Percentiles rank a stretch among this genome's conserved stretches.
Evolutionary conservation across 441 rosid species (phyloP).

Genomic region (Adansonia madagascariensis): DNA sequence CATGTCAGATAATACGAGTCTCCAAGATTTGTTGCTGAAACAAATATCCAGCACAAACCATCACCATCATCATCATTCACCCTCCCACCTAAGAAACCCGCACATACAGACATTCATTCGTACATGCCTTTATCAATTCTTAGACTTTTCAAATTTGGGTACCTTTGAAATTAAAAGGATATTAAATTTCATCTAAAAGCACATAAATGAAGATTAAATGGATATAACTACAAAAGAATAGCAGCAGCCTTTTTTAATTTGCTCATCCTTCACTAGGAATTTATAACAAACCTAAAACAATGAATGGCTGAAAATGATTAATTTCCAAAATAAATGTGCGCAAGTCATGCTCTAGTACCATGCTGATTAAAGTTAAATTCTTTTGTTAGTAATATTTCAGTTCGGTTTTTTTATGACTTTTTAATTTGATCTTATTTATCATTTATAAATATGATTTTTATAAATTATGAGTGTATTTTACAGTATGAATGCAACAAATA

Average conservation of each 20-base stretch:
- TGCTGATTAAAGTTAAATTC: no score
- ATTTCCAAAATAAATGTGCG: not conserved
- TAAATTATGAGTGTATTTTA: no score
- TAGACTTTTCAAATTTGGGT: no score
- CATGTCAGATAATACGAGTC: conserved; percentile 8
- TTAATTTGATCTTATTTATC: no score
- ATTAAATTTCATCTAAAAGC: not conserved
- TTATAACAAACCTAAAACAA: not conserved
- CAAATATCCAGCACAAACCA: not conserved
- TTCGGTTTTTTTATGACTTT: no score
- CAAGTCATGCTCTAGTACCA: no score
- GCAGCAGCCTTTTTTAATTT: not conserved
- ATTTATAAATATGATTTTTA: no score
- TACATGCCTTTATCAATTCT: no score
- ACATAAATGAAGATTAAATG: not conserved
- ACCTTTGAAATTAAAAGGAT: no score
- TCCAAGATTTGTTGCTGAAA: not conserved
- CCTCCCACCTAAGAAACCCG: not conserved
- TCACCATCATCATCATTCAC: not conserved
- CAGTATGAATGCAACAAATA: no score
- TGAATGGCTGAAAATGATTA: not conserved
- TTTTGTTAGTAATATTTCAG: no score
- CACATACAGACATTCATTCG: no score
- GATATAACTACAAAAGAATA: not conserved
- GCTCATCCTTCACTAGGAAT: not conserved